Evolutionary conservation across 305 asterid species (phyloP), one percentile per base, ranked within the genome.

Genomic region (Withania somnifera): DNA sequence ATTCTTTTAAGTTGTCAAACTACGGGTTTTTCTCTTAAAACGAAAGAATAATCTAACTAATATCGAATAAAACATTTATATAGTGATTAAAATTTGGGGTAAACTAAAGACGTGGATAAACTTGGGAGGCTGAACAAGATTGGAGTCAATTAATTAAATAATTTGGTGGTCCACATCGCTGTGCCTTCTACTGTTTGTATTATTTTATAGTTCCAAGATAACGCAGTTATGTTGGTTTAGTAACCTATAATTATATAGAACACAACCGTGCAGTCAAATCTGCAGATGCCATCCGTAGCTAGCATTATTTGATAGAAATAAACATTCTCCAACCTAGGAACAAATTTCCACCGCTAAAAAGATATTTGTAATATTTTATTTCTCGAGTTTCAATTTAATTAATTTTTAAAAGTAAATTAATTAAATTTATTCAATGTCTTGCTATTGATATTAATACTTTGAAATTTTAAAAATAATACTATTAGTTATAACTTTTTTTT

Each of bases 41-140:
- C 22, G 1, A 22, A 40, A 57, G 82, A 50, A 24, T 69, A 9
- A 26, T 50, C 45, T 15, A 50, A 47, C 45, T 50, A 75, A 75
- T 75, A 15, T 71, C 42, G 54, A 32, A 79, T 57, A 84, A n/a
- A 42, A 69, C 50, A 53, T 4, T 77, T 81, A 54, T 42, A 7
- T 28, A 66, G 19, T 64, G 38, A 64, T 40, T 51, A 53, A 53
- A 20, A 50, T 50, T 5, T 73, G 3, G 2, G 0, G 42, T 75
- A 75, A 73, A 50, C 58, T 26, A 80, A 68, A 19, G 66, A 78
- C 50, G 36, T 64, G 32, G 79, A 82, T 82, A 42, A 77, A 66
- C 53, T 84, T 84, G 81, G 66, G 54, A 77, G 83, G 77, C 51
- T n/a, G 11, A 56, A 54, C 80, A 64, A 42, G 71, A 52, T 61